Conservation (phyloP, 2,329 filamentous ascomycete genomes). For the Biscogniauxia mediterranea region DNA sequence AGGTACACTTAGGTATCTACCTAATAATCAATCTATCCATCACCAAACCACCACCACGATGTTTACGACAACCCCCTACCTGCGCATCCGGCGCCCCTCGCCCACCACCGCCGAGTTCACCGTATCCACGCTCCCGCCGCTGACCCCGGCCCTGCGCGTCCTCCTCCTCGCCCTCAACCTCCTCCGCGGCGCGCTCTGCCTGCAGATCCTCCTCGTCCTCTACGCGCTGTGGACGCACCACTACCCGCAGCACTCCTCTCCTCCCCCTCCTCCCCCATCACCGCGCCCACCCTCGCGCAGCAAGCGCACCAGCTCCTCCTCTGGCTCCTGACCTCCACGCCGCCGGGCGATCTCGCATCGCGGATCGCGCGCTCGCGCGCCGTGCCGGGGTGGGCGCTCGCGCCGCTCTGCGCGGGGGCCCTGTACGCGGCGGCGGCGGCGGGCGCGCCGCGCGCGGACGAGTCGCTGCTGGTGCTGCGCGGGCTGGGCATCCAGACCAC, state of each 20-base stretch:
- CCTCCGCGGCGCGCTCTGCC: constrained; percentile 40
- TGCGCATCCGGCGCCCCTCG: constrained; percentile 67
- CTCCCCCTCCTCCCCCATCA: constrained; percentile 6
- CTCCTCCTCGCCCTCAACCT: constrained; percentile 44
- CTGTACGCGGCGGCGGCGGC: constrained; percentile 45
- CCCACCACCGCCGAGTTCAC: constrained; percentile 91
- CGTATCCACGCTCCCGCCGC: constrained; percentile 72
- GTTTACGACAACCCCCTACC: constrained; percentile 60
- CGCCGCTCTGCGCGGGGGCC: constrained; percentile 36
- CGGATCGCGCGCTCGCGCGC: constrained; percentile 34
- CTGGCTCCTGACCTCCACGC: constrained; percentile 20
- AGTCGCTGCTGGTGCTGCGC: constrained; percentile 84
- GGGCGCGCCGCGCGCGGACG: constrained; percentile 58
- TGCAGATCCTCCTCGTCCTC: constrained; percentile 46
- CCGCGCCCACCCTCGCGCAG: constrained; percentile 18
- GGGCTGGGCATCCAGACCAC: constrained; percentile 89
- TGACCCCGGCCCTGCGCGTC: constrained; percentile 47
- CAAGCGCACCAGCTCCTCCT: constrained; percentile 21
- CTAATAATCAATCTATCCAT: constrained; percentile 1
- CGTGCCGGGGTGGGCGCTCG: constrained; percentile 41
- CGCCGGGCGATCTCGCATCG: constrained; percentile 33
- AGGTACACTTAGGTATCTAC: too few species aligned
- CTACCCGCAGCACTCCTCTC: too few species aligned
- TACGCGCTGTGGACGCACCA: constrained; percentile 45
- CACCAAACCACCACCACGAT: constrained; percentile 41